phyloP scores from a whole-genome alignment of 371 early-diverging fungal genomes.

The Rhizomucor miehei region DNA sequence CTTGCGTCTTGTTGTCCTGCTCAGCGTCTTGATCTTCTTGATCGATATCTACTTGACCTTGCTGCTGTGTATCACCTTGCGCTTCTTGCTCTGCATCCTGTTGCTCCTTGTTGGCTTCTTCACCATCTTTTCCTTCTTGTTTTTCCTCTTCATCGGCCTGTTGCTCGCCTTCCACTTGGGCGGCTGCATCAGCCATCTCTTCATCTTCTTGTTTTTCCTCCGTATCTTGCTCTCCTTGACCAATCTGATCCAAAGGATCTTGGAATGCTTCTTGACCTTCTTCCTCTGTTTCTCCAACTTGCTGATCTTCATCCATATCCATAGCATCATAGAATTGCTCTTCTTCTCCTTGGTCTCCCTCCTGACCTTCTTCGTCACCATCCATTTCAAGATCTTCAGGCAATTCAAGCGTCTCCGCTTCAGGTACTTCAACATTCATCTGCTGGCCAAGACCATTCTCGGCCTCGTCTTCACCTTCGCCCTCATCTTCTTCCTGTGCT shows the following conservation, averaged over 20 bases:
- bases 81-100: slow-evolving; percentile 43
- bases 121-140: slow-evolving; percentile 35
- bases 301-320: slow-evolving; percentile 41
- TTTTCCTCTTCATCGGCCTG: slow-evolving; percentile 25
- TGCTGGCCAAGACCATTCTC: slow-evolving; percentile 51
- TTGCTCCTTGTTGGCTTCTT: slow-evolving; percentile 31
- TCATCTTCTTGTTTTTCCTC: slow-evolving; percentile 36
- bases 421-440: slow-evolving; percentile 60
- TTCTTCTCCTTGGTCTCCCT: slow-evolving; percentile 35
- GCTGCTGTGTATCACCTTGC: slow-evolving; percentile 47
- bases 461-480: slow-evolving; percentile 37
- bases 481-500: slow-evolving; percentile 45
- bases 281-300: slow-evolving; percentile 26
- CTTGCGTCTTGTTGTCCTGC: slow-evolving; percentile 32
- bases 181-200: slow-evolving; percentile 25
- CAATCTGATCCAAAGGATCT: slow-evolving; percentile 33
- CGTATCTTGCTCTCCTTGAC: slow-evolving; percentile 15
- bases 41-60: slow-evolving; percentile 24
- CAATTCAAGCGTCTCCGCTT: slow-evolving; percentile 57
- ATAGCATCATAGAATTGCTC: slow-evolving; percentile 39
- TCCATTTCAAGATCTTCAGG: slow-evolving; percentile 69
- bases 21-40: slow-evolving; percentile 36
- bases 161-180: slow-evolving; percentile 24
- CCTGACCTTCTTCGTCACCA: slow-evolving; percentile 43
- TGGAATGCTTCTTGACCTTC: slow-evolving; percentile 32